Percentiles rank a stretch among this genome's conserved stretches.
These are phyloP conservation scores for Pyrus communis DNA, from an alignment of 306 rosid species.

Conservation along the genomic window DNA sequence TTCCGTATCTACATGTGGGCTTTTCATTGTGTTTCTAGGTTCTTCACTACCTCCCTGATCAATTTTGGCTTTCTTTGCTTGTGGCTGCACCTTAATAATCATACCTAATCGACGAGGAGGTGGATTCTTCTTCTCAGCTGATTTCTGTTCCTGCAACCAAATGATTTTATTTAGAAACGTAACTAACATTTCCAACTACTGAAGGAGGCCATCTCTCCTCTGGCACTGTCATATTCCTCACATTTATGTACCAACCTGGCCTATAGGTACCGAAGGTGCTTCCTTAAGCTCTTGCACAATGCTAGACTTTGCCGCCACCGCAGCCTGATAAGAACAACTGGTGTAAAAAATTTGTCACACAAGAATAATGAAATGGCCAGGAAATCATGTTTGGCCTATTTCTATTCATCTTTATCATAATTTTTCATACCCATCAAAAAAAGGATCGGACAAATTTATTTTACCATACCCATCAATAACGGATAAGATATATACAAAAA, in stretches of 20 bases:
- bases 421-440: too few relatives aligned
- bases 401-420: too few relatives aligned
- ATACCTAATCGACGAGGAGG: constrained; percentile 43
- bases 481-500: too few relatives aligned
- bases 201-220: background rate
- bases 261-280: constrained; percentile 34
- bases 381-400: too few relatives aligned
- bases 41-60: constrained; percentile 32
- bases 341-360: background rate
- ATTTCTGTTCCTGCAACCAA: constrained; percentile 50
- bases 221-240: background rate
- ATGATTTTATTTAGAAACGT: background rate
- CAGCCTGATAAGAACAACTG: constrained; percentile 50
- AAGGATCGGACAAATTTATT: too few relatives aligned
- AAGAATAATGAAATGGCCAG: too few relatives aligned
- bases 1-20: constrained; percentile 9
- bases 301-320: constrained; percentile 54
- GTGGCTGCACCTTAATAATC: constrained; percentile 76
- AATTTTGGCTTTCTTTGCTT: constrained; percentile 60
- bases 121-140: constrained; percentile 48
- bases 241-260: constrained; percentile 44
- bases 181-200: background rate
- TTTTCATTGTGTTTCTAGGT: constrained; percentile 18
- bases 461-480: too few relatives aligned
- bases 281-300: constrained; percentile 60